These are phyloP conservation scores for Acacia confusa DNA, from an alignment of 306 rosid species.

Conservation along the genomic window DNA sequence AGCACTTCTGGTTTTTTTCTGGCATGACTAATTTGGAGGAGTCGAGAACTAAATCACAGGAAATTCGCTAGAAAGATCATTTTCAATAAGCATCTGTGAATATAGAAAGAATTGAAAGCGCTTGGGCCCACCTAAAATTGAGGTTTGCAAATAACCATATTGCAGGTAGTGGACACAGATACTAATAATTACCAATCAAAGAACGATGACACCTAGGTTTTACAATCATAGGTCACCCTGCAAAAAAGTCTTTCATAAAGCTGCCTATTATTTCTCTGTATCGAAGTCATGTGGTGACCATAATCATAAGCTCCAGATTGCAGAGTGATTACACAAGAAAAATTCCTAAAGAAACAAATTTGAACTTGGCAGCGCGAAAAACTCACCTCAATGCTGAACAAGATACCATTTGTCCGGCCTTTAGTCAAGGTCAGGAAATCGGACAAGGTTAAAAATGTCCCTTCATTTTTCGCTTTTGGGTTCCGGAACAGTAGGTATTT, in stretches of 20 bases:
- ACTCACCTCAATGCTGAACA: constrained; percentile 78
- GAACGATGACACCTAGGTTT: neutral
- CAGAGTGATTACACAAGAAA: neutral
- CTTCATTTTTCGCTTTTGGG: constrained; percentile 50
- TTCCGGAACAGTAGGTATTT: constrained; percentile 51
- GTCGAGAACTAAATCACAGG: neutral
- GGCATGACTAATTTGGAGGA: neutral
- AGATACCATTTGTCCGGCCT: constrained; percentile 45
- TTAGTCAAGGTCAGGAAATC: constrained; percentile 70
- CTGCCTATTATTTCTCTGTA: neutral
- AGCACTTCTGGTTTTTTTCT: neutral
- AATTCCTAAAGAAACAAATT: constrained; percentile 8
- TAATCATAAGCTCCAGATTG: neutral
- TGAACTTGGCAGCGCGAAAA: neutral
- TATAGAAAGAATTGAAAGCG: neutral
- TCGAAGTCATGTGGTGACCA: neutral
- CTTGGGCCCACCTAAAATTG: neutral
- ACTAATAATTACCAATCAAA: neutral
- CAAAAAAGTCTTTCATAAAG: neutral
- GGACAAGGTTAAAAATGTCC: constrained; percentile 54
- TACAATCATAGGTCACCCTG: neutral
- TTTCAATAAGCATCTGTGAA: neutral
- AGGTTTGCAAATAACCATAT: neutral
- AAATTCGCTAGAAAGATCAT: neutral
- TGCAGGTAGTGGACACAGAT: neutral